Base-by-base conservation (phyloP, 2,329 filamentous ascomycete genomes). In the Aspergillus quadricinctus region DNA sequence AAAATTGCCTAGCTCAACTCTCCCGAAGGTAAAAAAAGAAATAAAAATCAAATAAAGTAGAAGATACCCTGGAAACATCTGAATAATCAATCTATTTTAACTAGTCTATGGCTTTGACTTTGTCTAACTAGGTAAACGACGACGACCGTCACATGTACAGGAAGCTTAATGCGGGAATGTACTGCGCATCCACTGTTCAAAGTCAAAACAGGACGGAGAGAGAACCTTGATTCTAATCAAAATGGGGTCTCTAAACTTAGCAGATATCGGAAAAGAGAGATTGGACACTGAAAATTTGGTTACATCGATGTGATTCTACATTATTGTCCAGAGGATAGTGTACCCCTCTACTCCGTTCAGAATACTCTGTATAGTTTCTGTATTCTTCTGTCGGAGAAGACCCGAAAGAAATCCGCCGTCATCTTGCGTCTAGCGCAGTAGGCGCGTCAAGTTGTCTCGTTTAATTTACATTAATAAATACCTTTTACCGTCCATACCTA, bases 121-220 rank as follows among this genome's bases (percentile, higher is more conserved):
- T 53, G 51, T 49, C 28, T 35, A 8, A 28, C 19, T 10, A 45
- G 40, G 25, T 48, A 49, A 48, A 40, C 46, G 31, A 53, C 46
- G 37, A 53, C 23, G 50, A 25, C 50, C 50, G 50, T 50, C 54
- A 56, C 54, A 56, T 27, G 7, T 23, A 4, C 14, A 28, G 46
- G 14, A 6, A 35, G 31, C 11, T 14, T 31, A 31, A 14, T 4
- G 11, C 10, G 29, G 29, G 29, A 31, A 31, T 31, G 29, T 17
- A 17, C 14, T 29, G 28, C 28, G 28, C 31, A 37, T 17, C 14
- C 31, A 37, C 31, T 17, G 5, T 37, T 17, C 14, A 14, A 37
- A 37, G 31, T 35, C 14, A 9, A 29, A 10, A 11, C 11, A 14
- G 14, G 31, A 37, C 31, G 6, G 31, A 37, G 9, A 11, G 14